Evolutionary conservation across 2,329 filamentous ascomycete species (phyloP).

Genomic region (Cladosporium sp.): DNA sequence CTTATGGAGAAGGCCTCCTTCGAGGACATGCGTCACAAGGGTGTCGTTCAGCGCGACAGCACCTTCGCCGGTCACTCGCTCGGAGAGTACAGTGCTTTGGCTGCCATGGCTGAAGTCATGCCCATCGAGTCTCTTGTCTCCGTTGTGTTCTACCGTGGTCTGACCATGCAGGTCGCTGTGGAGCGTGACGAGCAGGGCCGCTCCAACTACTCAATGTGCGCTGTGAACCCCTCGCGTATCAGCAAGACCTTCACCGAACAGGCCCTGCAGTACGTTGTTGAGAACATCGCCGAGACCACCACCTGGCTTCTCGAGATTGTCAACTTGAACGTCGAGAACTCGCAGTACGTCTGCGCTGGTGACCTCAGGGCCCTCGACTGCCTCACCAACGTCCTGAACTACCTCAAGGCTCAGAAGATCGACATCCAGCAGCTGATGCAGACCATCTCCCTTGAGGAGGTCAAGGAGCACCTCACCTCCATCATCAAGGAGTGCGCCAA

Average conservation of each 20-base stretch:
- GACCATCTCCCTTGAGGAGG: slow-evolving; percentile 81
- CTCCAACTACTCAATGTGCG: slow-evolving; percentile 99
- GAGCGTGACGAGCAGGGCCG: slow-evolving; percentile 90
- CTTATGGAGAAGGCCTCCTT: slow-evolving; percentile 99
- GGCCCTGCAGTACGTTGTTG: slow-evolving; percentile 93
- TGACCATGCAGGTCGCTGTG: slow-evolving; percentile 99
- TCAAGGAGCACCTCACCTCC: slow-evolving; percentile 83
- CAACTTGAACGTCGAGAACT: slow-evolving; percentile 80
- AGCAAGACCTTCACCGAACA: slow-evolving; percentile 99
- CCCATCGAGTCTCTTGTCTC: slow-evolving; percentile 98
- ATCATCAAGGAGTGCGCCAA: slow-evolving; percentile 89
- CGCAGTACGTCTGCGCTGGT: slow-evolving; percentile 69
- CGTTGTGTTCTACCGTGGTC: slow-evolving; percentile 96
- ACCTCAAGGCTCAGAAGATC: slow-evolving; percentile 93
- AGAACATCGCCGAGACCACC: slow-evolving; percentile 90
- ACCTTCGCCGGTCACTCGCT: slow-evolving; percentile 97
- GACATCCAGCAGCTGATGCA: slow-evolving; percentile 93
- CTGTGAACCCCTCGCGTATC: slow-evolving; percentile 96
- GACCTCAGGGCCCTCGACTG: slow-evolving; percentile 66
- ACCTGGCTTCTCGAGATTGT: slow-evolving; percentile 98
- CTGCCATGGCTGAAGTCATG: slow-evolving; percentile 96
- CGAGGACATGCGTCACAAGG: slow-evolving; percentile 97
- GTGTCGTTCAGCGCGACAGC: slow-evolving; percentile 91
- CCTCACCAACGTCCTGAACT: slow-evolving; percentile 82
- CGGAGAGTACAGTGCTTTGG: slow-evolving; percentile 95